phyloP scores from a whole-genome alignment of 1,139 yeast genomes.

The Pichia sp. region DNA sequence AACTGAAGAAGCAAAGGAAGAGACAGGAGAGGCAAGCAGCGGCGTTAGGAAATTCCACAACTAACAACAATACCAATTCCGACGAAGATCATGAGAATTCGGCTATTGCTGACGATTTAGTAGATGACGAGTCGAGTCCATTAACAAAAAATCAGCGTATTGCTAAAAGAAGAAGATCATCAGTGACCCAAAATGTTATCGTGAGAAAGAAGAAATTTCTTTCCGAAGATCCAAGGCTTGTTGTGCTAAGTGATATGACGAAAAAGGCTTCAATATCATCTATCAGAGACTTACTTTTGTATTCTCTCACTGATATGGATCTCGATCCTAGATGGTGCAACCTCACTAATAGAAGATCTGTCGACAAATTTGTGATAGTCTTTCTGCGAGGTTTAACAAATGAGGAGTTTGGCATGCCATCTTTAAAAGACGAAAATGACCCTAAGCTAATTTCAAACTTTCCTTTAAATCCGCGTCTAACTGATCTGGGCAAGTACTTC shows the following conservation, averaged over 20 bases:
- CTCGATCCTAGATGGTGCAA: conserved; percentile 37
- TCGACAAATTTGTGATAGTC: conserved; percentile 51
- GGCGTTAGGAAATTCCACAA: neutral
- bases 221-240: conserved; percentile 23
- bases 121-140: neutral
- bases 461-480: conserved; percentile 27
- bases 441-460: conserved; percentile 13
- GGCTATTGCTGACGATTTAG: conserved; percentile 8
- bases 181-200: conserved; percentile 29
- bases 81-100: neutral
- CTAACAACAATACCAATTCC: neutral
- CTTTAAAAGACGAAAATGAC: conserved; percentile 7
- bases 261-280: conserved; percentile 34
- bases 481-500: conserved; percentile 36
- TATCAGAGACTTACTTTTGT: conserved; percentile 47
- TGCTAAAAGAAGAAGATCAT: conserved; percentile 45
- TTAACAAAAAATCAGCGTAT: no score
- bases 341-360: conserved; percentile 35
- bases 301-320: conserved; percentile 36
- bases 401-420: conserved; percentile 32
- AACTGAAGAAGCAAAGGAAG: neutral
- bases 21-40: neutral
- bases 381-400: conserved; percentile 61
- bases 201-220: conserved; percentile 31
- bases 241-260: conserved; percentile 14